Evolutionary conservation across 768 basidiomycete genomes (phyloP), one percentile per base, ranked within the genome.

Genomic region (Russula sp.): DNA sequence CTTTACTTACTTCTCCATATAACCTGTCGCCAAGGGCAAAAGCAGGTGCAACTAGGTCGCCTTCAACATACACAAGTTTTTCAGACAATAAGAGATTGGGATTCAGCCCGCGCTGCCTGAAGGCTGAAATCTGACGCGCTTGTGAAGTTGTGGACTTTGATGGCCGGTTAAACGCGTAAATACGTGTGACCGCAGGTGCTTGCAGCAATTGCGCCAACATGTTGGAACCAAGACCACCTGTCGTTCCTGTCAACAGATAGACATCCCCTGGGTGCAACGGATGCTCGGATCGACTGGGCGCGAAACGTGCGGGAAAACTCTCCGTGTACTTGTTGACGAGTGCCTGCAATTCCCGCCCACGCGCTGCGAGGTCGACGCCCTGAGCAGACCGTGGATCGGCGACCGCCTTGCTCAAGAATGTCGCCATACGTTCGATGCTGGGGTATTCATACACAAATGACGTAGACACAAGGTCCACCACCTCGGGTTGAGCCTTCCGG

Each of bases 391-490:
- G 35, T 36, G 56, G 58, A 38, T 65, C 56, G 36, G 53, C 7
- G 6, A 59, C 56, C 7, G 57, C 50, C 38, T 32, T 50, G 52
- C 41, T 42, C 54, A 68, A 32, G 32, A 62, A 68, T 18, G 35
- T 50, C 13, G 66, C 61, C 47, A 70, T 65, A 20, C 52, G 49
- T 18, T 48, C 49, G 22, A 70, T 66, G 14, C 67, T 62, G 8
- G 70, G 70, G 49, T 70, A 13, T 20, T 66, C 59, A 42, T 71
- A 70, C 5, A 71, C 68, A 39, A 70, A 63, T 35, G 65, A 65
- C 6, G 65, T 38, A 2, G 68, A 60, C 11, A 70, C 46, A 18
- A 52, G 53, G 13, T 64, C 58, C 32, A 55, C 58, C 11, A 58
- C 57, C 32, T 63, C 62, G 1, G 64, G 48, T 11, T 57, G 47